Conservation (phyloP, 2,329 filamentous ascomycete genomes). For the Xylaria sp. region DNA sequence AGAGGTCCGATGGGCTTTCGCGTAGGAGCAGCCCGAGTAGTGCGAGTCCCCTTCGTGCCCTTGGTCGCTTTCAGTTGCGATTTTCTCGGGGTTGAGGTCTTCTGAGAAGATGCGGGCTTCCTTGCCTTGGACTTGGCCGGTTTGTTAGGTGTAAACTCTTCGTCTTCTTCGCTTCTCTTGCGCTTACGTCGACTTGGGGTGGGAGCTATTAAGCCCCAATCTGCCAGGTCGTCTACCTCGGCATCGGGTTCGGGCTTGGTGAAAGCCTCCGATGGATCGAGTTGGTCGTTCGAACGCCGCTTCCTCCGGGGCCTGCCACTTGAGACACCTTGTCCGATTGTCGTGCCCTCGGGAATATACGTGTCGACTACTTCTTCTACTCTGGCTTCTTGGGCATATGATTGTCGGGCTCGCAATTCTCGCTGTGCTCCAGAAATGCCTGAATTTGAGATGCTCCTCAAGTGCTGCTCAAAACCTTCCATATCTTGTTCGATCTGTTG, state of each 20-base stretch:
- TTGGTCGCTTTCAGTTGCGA: background rate
- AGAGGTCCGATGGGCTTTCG: slow-evolving; percentile 8
- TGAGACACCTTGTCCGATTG: background rate
- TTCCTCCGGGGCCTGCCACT: background rate
- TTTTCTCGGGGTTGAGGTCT: background rate
- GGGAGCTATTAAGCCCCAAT: background rate
- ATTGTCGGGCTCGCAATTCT: background rate
- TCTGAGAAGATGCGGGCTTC: background rate
- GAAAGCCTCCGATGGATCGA: no score
- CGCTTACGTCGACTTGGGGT: background rate
- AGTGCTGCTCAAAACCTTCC: background rate
- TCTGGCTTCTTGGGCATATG: background rate
- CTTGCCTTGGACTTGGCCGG: background rate
- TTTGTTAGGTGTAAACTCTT: background rate
- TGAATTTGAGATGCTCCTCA: background rate
- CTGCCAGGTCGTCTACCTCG: background rate
- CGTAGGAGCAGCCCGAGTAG: background rate
- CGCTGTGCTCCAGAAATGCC: background rate
- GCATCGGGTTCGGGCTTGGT: background rate
- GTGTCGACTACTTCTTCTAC: background rate
- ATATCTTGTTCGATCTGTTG: background rate
- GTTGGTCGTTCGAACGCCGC: background rate
- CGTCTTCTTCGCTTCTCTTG: background rate
- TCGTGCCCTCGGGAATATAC: background rate
- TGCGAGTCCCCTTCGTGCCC: background rate